These are phyloP conservation scores for Closterium sp. DNA, from an alignment of 139 green algal species.

Conservation along the genomic window DNA sequence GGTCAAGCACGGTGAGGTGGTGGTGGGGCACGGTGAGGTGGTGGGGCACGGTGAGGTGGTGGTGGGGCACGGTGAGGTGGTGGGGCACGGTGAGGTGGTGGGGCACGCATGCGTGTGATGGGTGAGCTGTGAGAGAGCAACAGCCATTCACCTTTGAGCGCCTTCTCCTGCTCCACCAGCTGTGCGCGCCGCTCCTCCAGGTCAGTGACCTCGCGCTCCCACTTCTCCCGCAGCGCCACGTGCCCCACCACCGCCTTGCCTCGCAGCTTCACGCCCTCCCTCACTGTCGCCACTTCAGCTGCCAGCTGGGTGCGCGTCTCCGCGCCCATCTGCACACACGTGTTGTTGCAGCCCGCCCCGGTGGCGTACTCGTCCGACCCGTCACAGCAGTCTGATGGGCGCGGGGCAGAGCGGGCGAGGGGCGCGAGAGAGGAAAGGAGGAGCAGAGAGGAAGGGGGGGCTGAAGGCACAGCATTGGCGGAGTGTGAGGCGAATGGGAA, in stretches of 20 bases:
- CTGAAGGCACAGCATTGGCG: too few relatives aligned
- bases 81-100: too few relatives aligned
- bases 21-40: too few relatives aligned
- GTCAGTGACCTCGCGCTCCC: constrained; percentile 25
- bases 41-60: too few relatives aligned
- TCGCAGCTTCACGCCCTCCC: constrained; percentile 38
- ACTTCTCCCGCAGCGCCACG: constrained; percentile 1
- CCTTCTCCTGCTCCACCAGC: constrained; percentile 51
- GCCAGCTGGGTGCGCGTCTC: constrained; percentile 50
- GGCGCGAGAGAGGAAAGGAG: too few relatives aligned
- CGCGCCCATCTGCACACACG: constrained; percentile 67
- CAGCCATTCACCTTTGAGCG: too few relatives aligned
- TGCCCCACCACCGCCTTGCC: constrained; percentile 49
- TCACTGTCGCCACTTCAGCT: constrained; percentile 44
- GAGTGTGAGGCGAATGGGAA: too few relatives aligned
- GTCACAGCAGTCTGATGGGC: constrained; percentile 85
- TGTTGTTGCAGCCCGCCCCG: constrained; percentile 68
- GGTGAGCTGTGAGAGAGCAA: too few relatives aligned
- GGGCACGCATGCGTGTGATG: too few relatives aligned
- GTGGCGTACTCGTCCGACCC: constrained; percentile 76
- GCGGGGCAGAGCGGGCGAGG: too few relatives aligned
- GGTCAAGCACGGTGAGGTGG: background rate
- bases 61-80: too few relatives aligned
- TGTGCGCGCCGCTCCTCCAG: constrained; percentile 26
- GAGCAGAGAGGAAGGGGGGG: too few relatives aligned